Percentiles rank a stretch among this genome's conserved stretches.
Conservation (phyloP, 2,329 filamentous ascomycete species). For the Venturia carpophila region DNA sequence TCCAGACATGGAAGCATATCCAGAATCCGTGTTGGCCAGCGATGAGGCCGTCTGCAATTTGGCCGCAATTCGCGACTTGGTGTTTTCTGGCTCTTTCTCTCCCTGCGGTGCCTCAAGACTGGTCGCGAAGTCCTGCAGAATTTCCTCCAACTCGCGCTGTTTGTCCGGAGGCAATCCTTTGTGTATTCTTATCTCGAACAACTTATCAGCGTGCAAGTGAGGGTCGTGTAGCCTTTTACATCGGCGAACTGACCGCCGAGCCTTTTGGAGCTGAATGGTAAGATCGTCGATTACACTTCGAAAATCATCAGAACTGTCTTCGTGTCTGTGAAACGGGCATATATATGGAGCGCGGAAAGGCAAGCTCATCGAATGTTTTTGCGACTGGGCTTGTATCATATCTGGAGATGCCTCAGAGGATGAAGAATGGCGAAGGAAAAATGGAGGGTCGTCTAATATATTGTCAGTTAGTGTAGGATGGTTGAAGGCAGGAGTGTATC, state of each 20-base stretch:
- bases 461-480: not conserved
- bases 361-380: constrained; percentile 24
- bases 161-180: constrained; percentile 58
- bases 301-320: constrained; percentile 63
- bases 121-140: constrained; percentile 62
- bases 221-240: constrained; percentile 61
- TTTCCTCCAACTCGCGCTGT: constrained; percentile 67
- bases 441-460: constrained; percentile 34
- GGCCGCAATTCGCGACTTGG: not conserved
- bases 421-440: constrained; percentile 40
- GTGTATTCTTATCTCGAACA: constrained; percentile 78
- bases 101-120: constrained; percentile 41
- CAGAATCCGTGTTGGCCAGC: constrained; percentile 42
- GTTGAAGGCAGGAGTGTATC: not conserved
- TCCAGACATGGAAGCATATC: constrained; percentile 54
- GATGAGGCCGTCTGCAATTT: constrained; percentile 53
- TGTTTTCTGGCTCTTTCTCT: constrained; percentile 21
- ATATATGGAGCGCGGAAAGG: constrained; percentile 1
- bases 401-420: constrained; percentile 37
- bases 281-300: constrained; percentile 81
- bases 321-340: not conserved
- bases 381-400: not conserved
- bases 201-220: constrained; percentile 62
- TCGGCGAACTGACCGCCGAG: constrained; percentile 64
- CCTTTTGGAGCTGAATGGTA: constrained; percentile 71